These are phyloP conservation scores for Zygotorulaspora mrakii DNA, from an alignment of 1,139 yeast genomes.

Conservation along the genomic window DNA sequence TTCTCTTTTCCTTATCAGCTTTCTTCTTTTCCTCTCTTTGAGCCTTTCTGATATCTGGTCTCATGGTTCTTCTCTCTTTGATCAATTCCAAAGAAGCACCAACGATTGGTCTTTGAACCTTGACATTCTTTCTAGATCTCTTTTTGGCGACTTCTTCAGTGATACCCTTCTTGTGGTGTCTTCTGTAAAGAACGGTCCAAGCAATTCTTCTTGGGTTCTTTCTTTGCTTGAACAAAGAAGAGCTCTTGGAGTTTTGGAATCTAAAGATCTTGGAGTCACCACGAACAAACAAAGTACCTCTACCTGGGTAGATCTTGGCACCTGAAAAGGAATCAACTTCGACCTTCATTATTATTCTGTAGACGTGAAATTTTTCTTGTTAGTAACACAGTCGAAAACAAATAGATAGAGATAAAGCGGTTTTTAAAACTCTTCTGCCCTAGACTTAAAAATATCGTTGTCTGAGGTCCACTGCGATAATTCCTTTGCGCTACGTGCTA, in stretches of 20 bases:
- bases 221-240: constrained; percentile 98
- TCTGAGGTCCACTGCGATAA: too few species aligned
- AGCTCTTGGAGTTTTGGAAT: constrained; percentile 97
- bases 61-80: constrained; percentile 93
- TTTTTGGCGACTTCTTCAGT: constrained; percentile 97
- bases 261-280: constrained; percentile 99
- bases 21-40: constrained; percentile 89
- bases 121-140: constrained; percentile 96
- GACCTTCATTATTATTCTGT: constrained; percentile 71
- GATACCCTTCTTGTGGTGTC: constrained; percentile 99
- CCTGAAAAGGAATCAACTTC: constrained; percentile 99
- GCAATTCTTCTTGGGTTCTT: constrained; percentile 99
- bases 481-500: too few species aligned
- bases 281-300: constrained; percentile 99
- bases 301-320: constrained; percentile 99
- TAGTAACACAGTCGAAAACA: too few species aligned
- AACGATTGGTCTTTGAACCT: constrained; percentile 98
- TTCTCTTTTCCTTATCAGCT: constrained; percentile 94
- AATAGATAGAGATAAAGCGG: too few species aligned
- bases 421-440: too few species aligned
- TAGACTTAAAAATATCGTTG: too few species aligned
- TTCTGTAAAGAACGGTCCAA: constrained; percentile 99
- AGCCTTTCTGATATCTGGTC: constrained; percentile 98
- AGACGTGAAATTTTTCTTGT: neutral
- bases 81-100: constrained; percentile 99